These are phyloP conservation scores for Lojkania enalia DNA, from an alignment of 2,329 filamentous ascomycete genomes.

Conservation along the genomic window DNA sequence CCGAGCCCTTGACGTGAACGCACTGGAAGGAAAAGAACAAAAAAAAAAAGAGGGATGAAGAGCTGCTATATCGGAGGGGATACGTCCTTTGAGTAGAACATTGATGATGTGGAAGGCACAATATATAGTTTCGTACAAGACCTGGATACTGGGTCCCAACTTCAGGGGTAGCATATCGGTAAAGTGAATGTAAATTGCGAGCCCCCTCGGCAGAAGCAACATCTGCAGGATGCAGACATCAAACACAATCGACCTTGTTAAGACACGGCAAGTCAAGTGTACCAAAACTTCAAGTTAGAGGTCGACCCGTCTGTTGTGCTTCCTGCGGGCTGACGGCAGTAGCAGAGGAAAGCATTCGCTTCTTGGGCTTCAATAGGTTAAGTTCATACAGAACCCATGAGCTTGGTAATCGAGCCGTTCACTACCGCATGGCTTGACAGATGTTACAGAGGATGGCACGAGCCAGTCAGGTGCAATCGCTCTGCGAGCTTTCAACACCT, in stretches of 20 bases:
- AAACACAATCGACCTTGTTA: constrained; percentile 6
- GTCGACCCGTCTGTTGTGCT: constrained; percentile 12
- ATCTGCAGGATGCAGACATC: constrained; percentile 2
- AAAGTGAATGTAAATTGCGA: constrained; percentile 9
- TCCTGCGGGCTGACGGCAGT: constrained; percentile 16
- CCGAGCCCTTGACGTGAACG: constrained; percentile 35
- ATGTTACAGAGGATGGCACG: constrained; percentile 26
- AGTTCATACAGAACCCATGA: constrained; percentile 21
- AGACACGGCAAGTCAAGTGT: constrained; percentile 1
- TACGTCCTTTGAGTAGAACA: background rate
- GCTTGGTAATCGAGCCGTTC: constrained; percentile 17
- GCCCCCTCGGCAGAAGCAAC: constrained; percentile 4
- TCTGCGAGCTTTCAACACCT: no score
- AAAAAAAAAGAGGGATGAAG: constrained; percentile 10
- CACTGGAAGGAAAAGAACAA: constrained; percentile 17
- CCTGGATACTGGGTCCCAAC: background rate
- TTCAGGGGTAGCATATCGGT: background rate
- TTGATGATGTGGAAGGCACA: constrained; percentile 5
- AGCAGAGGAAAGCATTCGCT: constrained; percentile 6
- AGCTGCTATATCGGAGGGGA: constrained; percentile 8
- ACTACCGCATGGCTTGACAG: constrained; percentile 18
- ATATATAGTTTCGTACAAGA: constrained; percentile 18
- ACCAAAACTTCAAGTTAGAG: constrained; percentile 3
- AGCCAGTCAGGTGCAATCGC: constrained; percentile 10
- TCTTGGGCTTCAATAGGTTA: background rate